Evolutionary conservation across 164 flowering plant species (phyloP), one percentile per base, ranked within the genome.

Genomic region (Saururus chinensis): DNA sequence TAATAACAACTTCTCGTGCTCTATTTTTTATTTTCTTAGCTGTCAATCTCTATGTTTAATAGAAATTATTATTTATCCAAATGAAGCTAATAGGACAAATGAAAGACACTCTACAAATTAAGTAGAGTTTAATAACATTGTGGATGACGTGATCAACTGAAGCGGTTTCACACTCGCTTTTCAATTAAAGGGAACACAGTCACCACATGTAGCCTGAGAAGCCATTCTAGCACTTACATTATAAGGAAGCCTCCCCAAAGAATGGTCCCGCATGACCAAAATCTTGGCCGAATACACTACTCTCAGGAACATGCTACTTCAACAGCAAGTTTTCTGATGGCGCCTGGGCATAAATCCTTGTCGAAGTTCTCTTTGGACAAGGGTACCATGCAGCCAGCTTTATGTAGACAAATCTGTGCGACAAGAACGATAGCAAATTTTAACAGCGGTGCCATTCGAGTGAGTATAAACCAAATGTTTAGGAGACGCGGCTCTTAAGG

Each of bases 381-480:
- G 62, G 72, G 74, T 41, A 92, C 30, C 11, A 55, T 59, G 67
- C 98, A 92, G 7, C 71, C 77, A 9, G 61, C 73, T 68, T 80
- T 80, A 55, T 75, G 70, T 13, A 82, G 65, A 76, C 95, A 92
- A 13, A 66, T 71, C 96, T 92, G n/a, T n/a, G 96, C 75, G 68
- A 61, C 16, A 59, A 20, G 26, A 73, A 51, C 25, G 51, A 54
- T 24, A 13, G 22, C 30, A 1, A 12, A 52, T 37, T 12, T 41
- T 40, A 25, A 24, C 23, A 60, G 8, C 17, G 22, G 30, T 4
- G 53, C 25, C 51, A 60, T 23, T 41, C n/a, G n/a, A n/a, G n/a
- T n/a, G n/a, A 11, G 35, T 10, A 42, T 59, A 26, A 26, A 52
- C 11, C 26, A 16, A 4, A 10, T 53, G 56, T 1, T 20, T 22